phyloP scores from a whole-genome alignment of 495 filamentous ascomycete genomes.

The Lentithecium fluviatile region DNA sequence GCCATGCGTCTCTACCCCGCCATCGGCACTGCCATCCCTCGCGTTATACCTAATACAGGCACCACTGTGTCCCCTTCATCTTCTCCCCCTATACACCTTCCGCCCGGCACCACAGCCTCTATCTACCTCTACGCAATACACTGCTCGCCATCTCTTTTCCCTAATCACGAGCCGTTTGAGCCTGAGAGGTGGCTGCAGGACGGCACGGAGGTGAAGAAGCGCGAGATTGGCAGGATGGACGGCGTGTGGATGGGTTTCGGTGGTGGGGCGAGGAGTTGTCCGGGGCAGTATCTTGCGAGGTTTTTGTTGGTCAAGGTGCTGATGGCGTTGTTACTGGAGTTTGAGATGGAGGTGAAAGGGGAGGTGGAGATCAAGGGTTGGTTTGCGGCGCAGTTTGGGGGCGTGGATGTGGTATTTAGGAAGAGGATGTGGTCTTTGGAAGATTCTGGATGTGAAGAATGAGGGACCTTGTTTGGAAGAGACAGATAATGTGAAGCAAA shows the following conservation, averaged over 20 bases:
- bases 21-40: background rate
- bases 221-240: background rate
- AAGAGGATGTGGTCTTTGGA: too few species aligned
- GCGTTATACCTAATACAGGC: conserved; percentile 1
- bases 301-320: conserved; percentile 3
- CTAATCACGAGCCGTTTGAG: background rate
- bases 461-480: too few species aligned
- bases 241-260: background rate
- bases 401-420: background rate
- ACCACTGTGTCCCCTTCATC: background rate
- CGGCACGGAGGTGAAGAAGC: background rate
- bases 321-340: background rate
- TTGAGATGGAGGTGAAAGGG: conserved; percentile 1
- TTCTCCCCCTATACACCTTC: too few species aligned
- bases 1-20: conserved; percentile 3
- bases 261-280: background rate
- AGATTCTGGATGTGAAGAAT: too few species aligned
- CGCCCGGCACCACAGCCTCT: background rate
- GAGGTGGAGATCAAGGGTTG: background rate
- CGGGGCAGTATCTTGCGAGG: conserved; percentile 4
- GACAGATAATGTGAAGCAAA: too few species aligned
- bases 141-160: background rate
- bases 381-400: background rate
- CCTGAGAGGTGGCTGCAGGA: conserved; percentile 1
- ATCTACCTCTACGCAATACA: background rate